Base-by-base conservation (phyloP, 1,284 basidiomycete genomes). In the Ustilago tritici region DNA sequence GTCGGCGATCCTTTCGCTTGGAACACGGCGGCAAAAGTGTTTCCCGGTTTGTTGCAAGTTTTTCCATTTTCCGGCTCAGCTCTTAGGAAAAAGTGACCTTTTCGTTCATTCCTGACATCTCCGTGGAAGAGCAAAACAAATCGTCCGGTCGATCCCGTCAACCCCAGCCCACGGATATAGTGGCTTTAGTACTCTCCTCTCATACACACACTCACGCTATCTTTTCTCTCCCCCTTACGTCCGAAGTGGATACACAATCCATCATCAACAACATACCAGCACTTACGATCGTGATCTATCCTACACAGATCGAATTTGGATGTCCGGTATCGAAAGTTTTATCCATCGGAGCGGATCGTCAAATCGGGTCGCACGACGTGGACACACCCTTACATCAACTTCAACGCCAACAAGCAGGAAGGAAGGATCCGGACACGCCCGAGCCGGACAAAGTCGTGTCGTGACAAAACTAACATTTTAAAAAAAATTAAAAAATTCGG, bases 1-100 rank as follows among this genome's bases (percentile, higher is more conserved):
- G 50, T 49, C 28, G 46, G 23, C 49, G 49, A 60, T 19, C 49
- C n/a, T 43, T 38, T 23, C 40, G 23, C 8, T 41, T 14, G 31
- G 15, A n/a, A 50, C 11, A 14, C 43, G 19, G 41, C 56, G 57
- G 57, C 46, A 59, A 49, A 59, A 49, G 23, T 49, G 57, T 12
- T 59, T 59, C 57, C 57, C 57, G 57, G 57, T 34, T 32, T 28
- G 23, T 32, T 50, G 49, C 28, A 50, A 50, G 10, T 36, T 49
- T 59, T 36, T 23, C 46, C 34, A 36, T 50, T 3, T 50, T 12
- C 49, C 17, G n/a, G 43, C 43, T 46, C 43, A 46, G n/a, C 43
- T 19, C 17, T 28, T 28, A 28, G 14, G 14, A 46, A 46, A 46
- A 46, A 46, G 43, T 5, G 43, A 19, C 43, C 10, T 49, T 49